These are phyloP conservation scores for Hamigera avellanea DNA, from an alignment of 495 filamentous ascomycete species.

Conservation along the genomic window DNA sequence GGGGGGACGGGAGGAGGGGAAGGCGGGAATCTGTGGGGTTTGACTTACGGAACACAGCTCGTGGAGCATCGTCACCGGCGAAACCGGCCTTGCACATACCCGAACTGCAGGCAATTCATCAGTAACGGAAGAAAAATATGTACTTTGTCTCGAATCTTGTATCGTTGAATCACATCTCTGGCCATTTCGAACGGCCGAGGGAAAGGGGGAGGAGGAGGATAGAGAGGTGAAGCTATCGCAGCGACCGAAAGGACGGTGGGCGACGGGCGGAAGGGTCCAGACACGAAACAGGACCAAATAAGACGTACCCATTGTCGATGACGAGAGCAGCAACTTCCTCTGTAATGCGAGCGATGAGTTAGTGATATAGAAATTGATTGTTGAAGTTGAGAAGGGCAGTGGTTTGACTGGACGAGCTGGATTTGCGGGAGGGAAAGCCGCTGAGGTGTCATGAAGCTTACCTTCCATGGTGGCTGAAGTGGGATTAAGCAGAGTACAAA, in stretches of 20 bases:
- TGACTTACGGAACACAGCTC: conserved; percentile 99
- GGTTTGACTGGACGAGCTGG: conserved; percentile 9
- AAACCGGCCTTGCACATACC: conserved; percentile 99
- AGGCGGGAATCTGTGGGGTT: conserved; percentile 3
- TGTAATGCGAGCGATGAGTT: conserved; percentile 42
- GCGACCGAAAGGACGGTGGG: conserved; percentile 17
- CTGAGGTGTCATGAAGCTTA: conserved; percentile 41
- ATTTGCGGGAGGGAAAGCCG: conserved; percentile 16
- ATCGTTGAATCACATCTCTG: background rate
- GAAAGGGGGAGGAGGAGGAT: no score
- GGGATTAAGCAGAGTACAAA: conserved; percentile 22
- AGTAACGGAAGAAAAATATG: conserved; percentile 23
- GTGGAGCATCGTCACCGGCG: conserved; percentile 99
- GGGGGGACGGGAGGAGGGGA: conserved; percentile 5
- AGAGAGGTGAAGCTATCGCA: conserved; percentile 9
- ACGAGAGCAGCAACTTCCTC: conserved; percentile 99
- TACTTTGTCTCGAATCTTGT: background rate
- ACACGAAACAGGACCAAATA: conserved; percentile 8
- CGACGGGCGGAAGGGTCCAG: conserved; percentile 5
- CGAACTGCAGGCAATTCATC: conserved; percentile 57
- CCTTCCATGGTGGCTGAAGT: conserved; percentile 62
- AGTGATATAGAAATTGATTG: conserved; percentile 24
- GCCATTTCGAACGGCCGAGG: no score
- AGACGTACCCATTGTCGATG: conserved; percentile 99
- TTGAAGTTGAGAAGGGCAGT: conserved; percentile 4